Conservation (phyloP, 345 rosid genomes). For the Dimocarpus longan region DNA sequence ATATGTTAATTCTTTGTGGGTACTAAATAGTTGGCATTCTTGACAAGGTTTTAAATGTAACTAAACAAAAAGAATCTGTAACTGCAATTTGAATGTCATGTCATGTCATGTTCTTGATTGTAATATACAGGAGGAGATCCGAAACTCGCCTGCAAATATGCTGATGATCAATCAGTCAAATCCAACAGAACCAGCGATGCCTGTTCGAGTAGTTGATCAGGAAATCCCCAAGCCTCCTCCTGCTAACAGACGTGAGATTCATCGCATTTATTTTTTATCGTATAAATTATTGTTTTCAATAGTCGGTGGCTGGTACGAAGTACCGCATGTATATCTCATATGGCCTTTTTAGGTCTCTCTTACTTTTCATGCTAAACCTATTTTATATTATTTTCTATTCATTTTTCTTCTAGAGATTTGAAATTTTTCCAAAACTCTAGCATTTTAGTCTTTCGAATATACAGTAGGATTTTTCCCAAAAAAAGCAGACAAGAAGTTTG, state of each 20-base stretch:
- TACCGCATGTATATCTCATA: neutral
- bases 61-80: neutral
- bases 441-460: neutral
- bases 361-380: conserved; percentile 6
- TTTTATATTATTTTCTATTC: neutral
- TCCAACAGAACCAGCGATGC: conserved; percentile 56
- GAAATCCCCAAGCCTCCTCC: conserved; percentile 74
- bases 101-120: neutral
- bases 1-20: neutral
- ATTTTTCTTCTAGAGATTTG: conserved; percentile 1
- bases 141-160: conserved; percentile 66
- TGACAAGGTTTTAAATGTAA: no score
- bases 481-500: neutral
- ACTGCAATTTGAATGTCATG: conserved; percentile 4
- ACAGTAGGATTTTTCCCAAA: neutral
- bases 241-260: conserved; percentile 79
- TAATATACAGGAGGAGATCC: conserved; percentile 73
- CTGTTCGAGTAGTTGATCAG: conserved; percentile 46
- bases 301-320: neutral
- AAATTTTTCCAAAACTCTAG: conserved; percentile 1
- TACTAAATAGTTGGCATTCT: neutral
- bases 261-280: neutral
- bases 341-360: conserved; percentile 7
- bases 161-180: conserved; percentile 64
- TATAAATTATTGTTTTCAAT: neutral